Evolutionary conservation across 78 protist genomes (phyloP).

Genomic region (Dictyostelium intermedium): DNA sequence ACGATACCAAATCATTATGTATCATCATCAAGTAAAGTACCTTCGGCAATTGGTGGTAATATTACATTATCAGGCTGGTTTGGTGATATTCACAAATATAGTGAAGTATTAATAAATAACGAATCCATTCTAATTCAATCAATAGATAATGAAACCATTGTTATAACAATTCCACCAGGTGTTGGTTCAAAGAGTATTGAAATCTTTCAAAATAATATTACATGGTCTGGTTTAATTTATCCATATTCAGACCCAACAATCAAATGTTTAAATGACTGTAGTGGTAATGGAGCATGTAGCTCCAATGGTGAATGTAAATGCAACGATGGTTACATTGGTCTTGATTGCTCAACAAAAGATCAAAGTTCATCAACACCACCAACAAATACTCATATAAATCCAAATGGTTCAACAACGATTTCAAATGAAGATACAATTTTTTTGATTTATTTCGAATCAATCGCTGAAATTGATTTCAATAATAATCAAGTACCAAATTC

Average conservation of each 20-base stretch:
- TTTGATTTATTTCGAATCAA: not conserved
- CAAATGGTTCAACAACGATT: not conserved
- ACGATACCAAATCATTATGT: not conserved
- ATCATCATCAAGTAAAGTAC: not conserved
- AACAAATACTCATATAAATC: not conserved
- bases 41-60: not conserved
- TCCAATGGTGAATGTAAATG: not conserved
- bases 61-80: not conserved
- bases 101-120: no score
- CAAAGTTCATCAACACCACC: not conserved
- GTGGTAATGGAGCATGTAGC: not conserved
- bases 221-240: conserved; percentile 1
- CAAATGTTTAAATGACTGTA: not conserved
- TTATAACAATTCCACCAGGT: not conserved
- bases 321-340: not conserved
- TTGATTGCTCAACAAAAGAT: not conserved
- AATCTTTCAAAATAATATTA: not conserved
- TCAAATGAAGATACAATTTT: not conserved
- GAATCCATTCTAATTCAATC: not conserved
- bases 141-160: not conserved
- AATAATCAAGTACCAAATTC: not conserved
- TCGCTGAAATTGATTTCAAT: not conserved
- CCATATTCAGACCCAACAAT: not conserved
- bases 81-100: not conserved
- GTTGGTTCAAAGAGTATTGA: not conserved